Evolutionary conservation across 139 green algal species (phyloP).

Genomic region (Eudorina sp.): DNA sequence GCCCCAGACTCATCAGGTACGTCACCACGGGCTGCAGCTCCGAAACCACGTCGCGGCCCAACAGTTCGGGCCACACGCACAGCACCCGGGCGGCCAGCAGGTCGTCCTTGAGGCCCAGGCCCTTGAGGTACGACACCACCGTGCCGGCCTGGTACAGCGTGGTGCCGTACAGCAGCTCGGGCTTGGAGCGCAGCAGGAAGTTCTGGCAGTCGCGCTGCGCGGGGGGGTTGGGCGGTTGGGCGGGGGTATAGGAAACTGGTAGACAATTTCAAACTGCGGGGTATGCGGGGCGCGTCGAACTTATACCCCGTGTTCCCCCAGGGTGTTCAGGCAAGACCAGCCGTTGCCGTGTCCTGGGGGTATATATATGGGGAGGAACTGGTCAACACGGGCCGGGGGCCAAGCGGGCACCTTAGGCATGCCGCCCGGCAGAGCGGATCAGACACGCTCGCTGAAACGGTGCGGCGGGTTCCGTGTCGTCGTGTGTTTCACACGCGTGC

Average conservation of each 20-base stretch:
- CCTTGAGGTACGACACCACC: constrained; percentile 50
- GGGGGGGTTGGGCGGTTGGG: not conserved
- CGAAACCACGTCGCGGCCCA: constrained; percentile 50
- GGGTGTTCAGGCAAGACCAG: no score
- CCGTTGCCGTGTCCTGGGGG: no score
- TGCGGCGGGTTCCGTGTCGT: no score
- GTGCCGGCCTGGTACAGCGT: constrained; percentile 51
- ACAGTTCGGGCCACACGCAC: constrained; percentile 52
- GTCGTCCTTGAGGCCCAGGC: constrained; percentile 58
- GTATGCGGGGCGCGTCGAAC: no score
- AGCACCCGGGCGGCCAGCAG: constrained; percentile 55
- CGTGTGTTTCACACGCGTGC: no score
- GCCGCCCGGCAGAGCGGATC: no score
- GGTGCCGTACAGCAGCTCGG: constrained; percentile 33
- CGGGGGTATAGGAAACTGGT: not conserved
- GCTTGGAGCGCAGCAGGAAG: constrained; percentile 54
- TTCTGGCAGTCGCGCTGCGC: constrained; percentile 43
- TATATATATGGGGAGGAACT: not conserved
- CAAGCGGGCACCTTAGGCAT: no score
- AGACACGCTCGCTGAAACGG: no score
- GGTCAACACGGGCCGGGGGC: no score
- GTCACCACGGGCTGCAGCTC: constrained; percentile 57
- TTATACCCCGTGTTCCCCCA: no score
- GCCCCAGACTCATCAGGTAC: constrained; percentile 57
- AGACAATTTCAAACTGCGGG: not conserved